A percentile compares a stretch with the other conserved stretches of the same genome.
These are phyloP conservation scores for Cutaneotrichosporon spelunceum DNA, from an alignment of 1,284 basidiomycete species.

Conservation along the genomic window DNA sequence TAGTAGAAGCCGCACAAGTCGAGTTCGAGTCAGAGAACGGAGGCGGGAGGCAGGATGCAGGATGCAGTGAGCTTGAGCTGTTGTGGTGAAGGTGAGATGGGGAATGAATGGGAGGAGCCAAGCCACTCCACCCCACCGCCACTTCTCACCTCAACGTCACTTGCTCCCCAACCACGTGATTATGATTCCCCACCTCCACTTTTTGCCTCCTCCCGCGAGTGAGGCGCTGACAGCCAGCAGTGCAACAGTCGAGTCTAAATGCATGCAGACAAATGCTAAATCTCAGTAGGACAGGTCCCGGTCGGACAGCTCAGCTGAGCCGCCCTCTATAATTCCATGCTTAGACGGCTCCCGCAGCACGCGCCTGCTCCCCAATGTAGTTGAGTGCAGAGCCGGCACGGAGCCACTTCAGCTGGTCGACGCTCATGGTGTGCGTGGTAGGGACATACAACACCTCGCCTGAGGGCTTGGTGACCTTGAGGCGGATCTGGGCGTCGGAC, in stretches of 20 bases:
- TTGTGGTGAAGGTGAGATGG: neutral
- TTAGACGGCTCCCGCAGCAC: slow-evolving; percentile 20
- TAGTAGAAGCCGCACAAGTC: neutral
- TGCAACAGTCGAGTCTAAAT: neutral
- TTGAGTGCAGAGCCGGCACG: slow-evolving; percentile 83
- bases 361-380: slow-evolving; percentile 49
- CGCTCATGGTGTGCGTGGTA: slow-evolving; percentile 81
- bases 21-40: neutral
- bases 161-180: neutral
- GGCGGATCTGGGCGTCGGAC: slow-evolving; percentile 43
- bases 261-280: slow-evolving; percentile 7
- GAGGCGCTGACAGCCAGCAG: too few relatives aligned
- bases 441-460: slow-evolving; percentile 66
- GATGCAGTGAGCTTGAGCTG: too few relatives aligned
- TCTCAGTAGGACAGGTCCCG: neutral
- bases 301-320: slow-evolving; percentile 7
- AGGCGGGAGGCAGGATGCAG: neutral
- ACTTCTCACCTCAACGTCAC: slow-evolving; percentile 6
- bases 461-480: slow-evolving; percentile 65
- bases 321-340: slow-evolving; percentile 4
- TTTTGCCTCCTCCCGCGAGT: too few relatives aligned
- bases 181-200: neutral
- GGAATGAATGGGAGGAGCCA: neutral
- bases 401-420: slow-evolving; percentile 84
- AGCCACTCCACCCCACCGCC: neutral